phyloP scores from a whole-genome alignment of 108 stramenopile species.

The Fragilariopsis cylindrus region DNA sequence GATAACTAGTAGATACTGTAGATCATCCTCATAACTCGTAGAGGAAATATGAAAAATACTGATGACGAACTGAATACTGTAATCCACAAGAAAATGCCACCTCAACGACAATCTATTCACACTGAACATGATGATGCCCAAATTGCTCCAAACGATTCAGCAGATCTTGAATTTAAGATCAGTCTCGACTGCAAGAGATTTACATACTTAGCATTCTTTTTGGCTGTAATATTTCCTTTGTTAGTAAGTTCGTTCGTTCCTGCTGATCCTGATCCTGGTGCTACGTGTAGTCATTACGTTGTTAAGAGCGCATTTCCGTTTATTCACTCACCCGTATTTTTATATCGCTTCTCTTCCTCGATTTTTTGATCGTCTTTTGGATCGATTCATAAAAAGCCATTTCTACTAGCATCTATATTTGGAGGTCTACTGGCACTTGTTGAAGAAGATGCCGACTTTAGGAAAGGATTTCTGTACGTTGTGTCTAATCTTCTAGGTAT shows the following conservation, averaged over 20 bases:
- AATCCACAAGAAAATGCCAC: too few species aligned
- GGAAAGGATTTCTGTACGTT: constrained; percentile 7
- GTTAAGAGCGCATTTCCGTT: too few species aligned
- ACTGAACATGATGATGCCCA: neutral
- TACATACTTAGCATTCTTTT: neutral
- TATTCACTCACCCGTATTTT: too few species aligned
- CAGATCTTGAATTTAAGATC: neutral
- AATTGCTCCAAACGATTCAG: neutral
- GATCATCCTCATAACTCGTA: too few species aligned
- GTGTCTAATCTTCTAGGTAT: constrained; percentile 13
- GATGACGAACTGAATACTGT: too few species aligned
- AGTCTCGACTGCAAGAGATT: neutral
- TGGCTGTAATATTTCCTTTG: constrained; percentile 2
- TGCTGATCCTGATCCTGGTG: too few species aligned
- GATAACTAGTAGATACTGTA: too few species aligned
- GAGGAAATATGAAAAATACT: too few species aligned
- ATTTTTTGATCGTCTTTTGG: neutral
- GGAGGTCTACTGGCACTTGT: constrained; percentile 16
- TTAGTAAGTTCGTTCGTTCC: neutral
- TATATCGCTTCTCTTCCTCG: constrained; percentile 12
- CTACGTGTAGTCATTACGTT: too few species aligned
- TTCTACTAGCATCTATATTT: neutral
- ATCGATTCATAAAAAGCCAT: neutral
- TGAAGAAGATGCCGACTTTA: constrained; percentile 30
- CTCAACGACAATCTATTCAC: too few species aligned